Evolutionary conservation across 805 yeast species (phyloP).

Genomic region (Suhomyces tanzawaensis): DNA sequence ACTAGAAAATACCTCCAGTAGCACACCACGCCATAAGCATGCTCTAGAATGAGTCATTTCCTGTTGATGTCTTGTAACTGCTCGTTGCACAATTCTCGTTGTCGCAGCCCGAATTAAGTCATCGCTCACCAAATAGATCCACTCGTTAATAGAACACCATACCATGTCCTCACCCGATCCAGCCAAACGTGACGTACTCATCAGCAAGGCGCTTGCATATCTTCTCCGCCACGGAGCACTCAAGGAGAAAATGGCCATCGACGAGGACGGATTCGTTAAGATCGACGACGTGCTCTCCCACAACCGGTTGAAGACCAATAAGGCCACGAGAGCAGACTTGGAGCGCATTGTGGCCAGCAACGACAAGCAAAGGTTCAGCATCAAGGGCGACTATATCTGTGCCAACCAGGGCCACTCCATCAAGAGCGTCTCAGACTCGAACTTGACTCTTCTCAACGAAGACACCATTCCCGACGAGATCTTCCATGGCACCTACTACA

Average conservation of each 20-base stretch:
- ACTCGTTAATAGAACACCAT: too few species aligned
- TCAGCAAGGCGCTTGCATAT: slow-evolving; percentile 74
- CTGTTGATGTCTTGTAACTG: too few species aligned
- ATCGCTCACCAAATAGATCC: too few species aligned
- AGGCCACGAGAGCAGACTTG: slow-evolving; percentile 57
- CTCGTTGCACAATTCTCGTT: too few species aligned
- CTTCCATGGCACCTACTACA: slow-evolving; percentile 76
- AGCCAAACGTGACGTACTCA: slow-evolving; percentile 43
- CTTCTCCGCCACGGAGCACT: slow-evolving; percentile 84
- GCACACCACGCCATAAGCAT: too few species aligned
- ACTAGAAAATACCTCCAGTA: too few species aligned
- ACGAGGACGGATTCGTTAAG: slow-evolving; percentile 62
- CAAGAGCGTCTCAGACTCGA: slow-evolving; percentile 39
- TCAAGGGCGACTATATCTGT: slow-evolving; percentile 51
- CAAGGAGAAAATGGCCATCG: slow-evolving; percentile 63
- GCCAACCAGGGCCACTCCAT: slow-evolving; percentile 95
- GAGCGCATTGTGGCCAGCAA: slow-evolving; percentile 59
- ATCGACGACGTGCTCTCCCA: slow-evolving; percentile 54
- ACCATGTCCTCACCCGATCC: slow-evolving; percentile 9
- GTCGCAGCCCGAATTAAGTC: too few species aligned
- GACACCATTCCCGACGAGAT: slow-evolving; percentile 50
- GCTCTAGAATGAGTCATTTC: too few species aligned
- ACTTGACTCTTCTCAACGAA: slow-evolving; percentile 34
- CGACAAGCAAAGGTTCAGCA: slow-evolving; percentile 67
- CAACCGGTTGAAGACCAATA: slow-evolving; percentile 54